Conservation (phyloP, 768 basidiomycete species). For the Pleurotus platypus region DNA sequence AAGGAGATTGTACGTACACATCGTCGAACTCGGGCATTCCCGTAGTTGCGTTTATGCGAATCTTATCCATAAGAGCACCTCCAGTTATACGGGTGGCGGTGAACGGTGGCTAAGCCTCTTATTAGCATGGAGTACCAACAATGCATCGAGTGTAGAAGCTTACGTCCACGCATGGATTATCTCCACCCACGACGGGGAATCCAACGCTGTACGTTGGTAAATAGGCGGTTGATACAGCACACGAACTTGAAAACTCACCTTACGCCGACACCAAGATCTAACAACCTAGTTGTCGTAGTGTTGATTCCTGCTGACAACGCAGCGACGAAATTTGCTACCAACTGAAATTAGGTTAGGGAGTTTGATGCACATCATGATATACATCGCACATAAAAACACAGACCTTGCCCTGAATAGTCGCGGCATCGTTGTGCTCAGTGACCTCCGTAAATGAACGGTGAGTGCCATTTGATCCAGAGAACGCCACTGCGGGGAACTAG, state of each 20-base stretch:
- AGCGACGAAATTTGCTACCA: slow-evolving; percentile 19
- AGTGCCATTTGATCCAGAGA: slow-evolving; percentile 24
- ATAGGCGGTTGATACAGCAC: too few species aligned
- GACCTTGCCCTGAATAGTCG: slow-evolving; percentile 21
- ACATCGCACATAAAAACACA: neutral
- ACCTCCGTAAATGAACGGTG: slow-evolving; percentile 26
- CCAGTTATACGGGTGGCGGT: slow-evolving; percentile 25
- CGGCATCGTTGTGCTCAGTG: slow-evolving; percentile 21
- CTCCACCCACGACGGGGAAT: slow-evolving; percentile 7
- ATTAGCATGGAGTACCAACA: too few species aligned
- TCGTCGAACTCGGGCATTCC: slow-evolving; percentile 20
- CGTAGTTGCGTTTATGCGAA: slow-evolving; percentile 18
- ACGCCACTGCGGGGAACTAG: slow-evolving; percentile 24
- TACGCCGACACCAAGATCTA: slow-evolving; percentile 24
- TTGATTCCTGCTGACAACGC: slow-evolving; percentile 19
- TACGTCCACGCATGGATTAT: slow-evolving; percentile 5
- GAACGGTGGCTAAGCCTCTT: slow-evolving; percentile 21
- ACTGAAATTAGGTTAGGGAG: neutral
- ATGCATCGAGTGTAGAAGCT: neutral
- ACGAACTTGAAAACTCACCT: slow-evolving; percentile 11
- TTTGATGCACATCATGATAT: neutral
- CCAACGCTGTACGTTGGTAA: neutral
- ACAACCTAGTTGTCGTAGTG: slow-evolving; percentile 15
- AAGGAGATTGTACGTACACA: slow-evolving; percentile 15
- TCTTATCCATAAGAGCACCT: slow-evolving; percentile 19